Evolutionary conservation across 306 rosid species (phyloP).

Genomic region (Bauhinia variegata): DNA sequence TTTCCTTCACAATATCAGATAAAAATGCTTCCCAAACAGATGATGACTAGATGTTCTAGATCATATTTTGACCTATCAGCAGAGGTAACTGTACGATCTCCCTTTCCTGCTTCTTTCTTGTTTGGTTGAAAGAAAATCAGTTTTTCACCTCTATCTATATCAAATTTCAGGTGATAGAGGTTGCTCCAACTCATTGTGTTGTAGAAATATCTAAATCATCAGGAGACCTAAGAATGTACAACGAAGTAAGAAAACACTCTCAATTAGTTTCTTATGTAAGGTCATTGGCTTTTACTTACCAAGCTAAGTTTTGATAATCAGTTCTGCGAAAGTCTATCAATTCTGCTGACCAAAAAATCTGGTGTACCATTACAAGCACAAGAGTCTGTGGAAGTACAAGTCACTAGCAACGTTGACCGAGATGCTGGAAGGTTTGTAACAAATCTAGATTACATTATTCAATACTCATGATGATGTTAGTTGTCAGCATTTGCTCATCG

Average conservation of each 20-base stretch:
- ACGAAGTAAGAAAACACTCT: slow-evolving; percentile 46
- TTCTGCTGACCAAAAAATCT: slow-evolving; percentile 51
- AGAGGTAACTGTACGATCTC: slow-evolving; percentile 50
- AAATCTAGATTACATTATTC: slow-evolving; percentile 29
- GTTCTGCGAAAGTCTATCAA: slow-evolving; percentile 76
- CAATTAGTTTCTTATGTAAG: slow-evolving; percentile 10
- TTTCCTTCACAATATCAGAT: slow-evolving; percentile 48
- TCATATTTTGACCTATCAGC: slow-evolving; percentile 67
- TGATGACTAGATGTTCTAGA: slow-evolving; percentile 62
- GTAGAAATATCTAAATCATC: slow-evolving; percentile 70
- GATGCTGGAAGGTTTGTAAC: slow-evolving; percentile 46
- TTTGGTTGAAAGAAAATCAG: not conserved
- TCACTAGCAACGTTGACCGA: slow-evolving; percentile 25
- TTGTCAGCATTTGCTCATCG: slow-evolving; percentile 35
- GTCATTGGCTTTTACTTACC: slow-evolving; percentile 15
- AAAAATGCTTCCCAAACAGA: slow-evolving; percentile 59
- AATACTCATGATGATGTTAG: slow-evolving; percentile 4
- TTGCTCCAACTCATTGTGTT: slow-evolving; percentile 79
- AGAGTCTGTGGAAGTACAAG: slow-evolving; percentile 35
- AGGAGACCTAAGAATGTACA: slow-evolving; percentile 62
- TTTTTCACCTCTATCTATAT: slow-evolving; percentile 16
- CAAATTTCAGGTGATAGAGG: slow-evolving; percentile 72
- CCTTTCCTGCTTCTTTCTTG: not conserved
- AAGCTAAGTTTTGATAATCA: slow-evolving; percentile 44
- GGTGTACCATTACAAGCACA: slow-evolving; percentile 38